phyloP scores from a whole-genome alignment of 306 rosid species.

The Castanea crenata region DNA sequence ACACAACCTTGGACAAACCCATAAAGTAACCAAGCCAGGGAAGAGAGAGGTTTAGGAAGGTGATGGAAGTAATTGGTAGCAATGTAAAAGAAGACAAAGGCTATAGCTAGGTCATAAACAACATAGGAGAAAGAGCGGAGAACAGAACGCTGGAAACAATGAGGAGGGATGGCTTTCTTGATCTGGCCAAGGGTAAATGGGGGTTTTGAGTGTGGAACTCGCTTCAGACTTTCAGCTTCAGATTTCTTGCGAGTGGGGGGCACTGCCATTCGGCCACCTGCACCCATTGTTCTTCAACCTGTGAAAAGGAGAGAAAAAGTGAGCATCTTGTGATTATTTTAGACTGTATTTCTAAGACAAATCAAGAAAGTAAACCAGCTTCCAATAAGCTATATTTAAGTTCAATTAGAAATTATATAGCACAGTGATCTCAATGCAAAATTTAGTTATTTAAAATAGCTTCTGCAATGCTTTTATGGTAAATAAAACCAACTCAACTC shows the following conservation, averaged over 20 bases:
- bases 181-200: slow-evolving; percentile 57
- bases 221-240: slow-evolving; percentile 36
- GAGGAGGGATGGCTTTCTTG: slow-evolving; percentile 74
- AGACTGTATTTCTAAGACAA: background rate
- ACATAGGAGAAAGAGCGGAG: slow-evolving; percentile 63
- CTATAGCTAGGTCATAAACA: slow-evolving; percentile 47
- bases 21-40: slow-evolving; percentile 62
- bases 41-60: slow-evolving; percentile 39
- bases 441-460: background rate
- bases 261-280: slow-evolving; percentile 80
- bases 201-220: slow-evolving; percentile 62
- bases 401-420: background rate
- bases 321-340: background rate
- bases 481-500: background rate
- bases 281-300: slow-evolving; percentile 75
- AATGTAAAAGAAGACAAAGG: slow-evolving; percentile 32
- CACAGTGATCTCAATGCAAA: background rate
- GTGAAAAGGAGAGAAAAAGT: slow-evolving; percentile 16
- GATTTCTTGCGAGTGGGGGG: slow-evolving; percentile 50
- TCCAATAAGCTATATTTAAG: background rate
- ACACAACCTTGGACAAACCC: slow-evolving; percentile 71
- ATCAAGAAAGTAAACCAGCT: background rate
- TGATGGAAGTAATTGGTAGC: slow-evolving; percentile 43
- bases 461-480: background rate
- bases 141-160: slow-evolving; percentile 66